Base-by-base conservation (phyloP, 495 filamentous ascomycete species). In the Antarctomyces pellizariae region DNA sequence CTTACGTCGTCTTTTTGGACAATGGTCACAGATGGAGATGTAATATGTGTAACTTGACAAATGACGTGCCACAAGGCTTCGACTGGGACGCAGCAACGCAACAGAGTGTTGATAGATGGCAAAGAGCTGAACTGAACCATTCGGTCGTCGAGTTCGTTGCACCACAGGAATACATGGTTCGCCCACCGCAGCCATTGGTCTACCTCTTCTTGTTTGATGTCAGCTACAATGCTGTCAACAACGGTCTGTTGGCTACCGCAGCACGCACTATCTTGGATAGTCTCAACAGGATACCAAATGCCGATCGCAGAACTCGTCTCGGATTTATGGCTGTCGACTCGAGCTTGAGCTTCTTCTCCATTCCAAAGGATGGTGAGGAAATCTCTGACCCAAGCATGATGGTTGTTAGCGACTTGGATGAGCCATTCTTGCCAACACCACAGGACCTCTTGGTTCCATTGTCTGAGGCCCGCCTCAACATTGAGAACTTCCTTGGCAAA, bases 21-120 rank as follows among this genome's bases (percentile, higher is more conserved):
- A 79, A 95, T 47, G 84, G 84, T 11, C 86, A 97, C 54, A 66
- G 86, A 42, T 95, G 86, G 86, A 71, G 84, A 31, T 97, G 86
- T 52, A 97, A 97, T 51, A 95, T 97, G 84, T 97, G 86, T 45
- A 93, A 92, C 48, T 57, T 97, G 31, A 93, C 83, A 29, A 97
- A 95, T 44, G 86, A 97, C 41, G 89, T 97, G 9, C 86, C 86
- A 5, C 89, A 95, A 52, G 83, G 82, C 3, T 97, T 95, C 36
- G 86, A 97, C 48, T 97, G 86, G 86, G 89, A 97, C 51, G 67
- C 75, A 19, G 69, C 78, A 8, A 53, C 76, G 26, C 83, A 93
- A 47, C 82, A 84, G 59, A 71, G 67, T 14, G 65, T 86, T 13
- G 89, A 97, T 45, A 54, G 86, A 38, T 80, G 86, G 64, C 65